Evolutionary conservation across 2,329 filamentous ascomycete genomes (phyloP).

Genomic region (Colletotrichum shisoi): DNA sequence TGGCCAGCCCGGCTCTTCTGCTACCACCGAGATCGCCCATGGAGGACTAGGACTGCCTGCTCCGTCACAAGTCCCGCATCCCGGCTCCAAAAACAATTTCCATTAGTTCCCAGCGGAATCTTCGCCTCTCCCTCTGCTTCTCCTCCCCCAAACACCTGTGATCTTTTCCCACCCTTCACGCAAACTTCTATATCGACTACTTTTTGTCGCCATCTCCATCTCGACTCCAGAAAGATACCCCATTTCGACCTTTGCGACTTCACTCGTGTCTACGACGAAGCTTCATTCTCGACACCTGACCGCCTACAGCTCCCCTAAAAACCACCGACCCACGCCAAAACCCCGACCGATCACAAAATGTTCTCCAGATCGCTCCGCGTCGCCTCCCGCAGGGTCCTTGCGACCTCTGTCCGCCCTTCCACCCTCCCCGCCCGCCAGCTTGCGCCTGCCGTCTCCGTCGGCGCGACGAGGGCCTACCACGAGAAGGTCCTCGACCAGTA

Average conservation of each 20-base stretch:
- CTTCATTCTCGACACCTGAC: constrained; percentile 18
- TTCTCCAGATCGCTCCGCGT: constrained; percentile 57
- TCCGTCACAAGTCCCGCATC: constrained; percentile 41
- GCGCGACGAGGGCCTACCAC: constrained; percentile 59
- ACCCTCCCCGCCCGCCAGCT: constrained; percentile 53
- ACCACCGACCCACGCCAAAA: constrained; percentile 27
- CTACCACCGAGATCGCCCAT: constrained; percentile 41
- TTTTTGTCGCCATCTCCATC: constrained; percentile 32
- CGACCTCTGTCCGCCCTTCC: constrained; percentile 52
- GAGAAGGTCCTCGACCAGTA: constrained; percentile 81
- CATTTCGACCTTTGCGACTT: constrained; percentile 21
- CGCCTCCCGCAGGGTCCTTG: constrained; percentile 55
- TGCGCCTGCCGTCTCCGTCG: constrained; percentile 51
- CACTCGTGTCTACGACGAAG: constrained; percentile 21
- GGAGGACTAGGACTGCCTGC: neutral
- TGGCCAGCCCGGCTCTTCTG: constrained; percentile 18
- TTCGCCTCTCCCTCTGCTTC: constrained; percentile 36
- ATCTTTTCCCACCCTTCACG: neutral
- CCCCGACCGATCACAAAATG: constrained; percentile 47
- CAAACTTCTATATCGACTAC: constrained; percentile 25
- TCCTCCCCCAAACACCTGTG: constrained; percentile 12
- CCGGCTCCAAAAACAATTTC: constrained; percentile 18
- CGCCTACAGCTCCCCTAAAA: constrained; percentile 11
- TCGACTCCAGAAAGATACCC: constrained; percentile 13
- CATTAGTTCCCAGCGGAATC: constrained; percentile 24